These are phyloP conservation scores for Acanthamoeba royreba DNA, from an alignment of 208 protist species.

Conservation along the genomic window DNA sequence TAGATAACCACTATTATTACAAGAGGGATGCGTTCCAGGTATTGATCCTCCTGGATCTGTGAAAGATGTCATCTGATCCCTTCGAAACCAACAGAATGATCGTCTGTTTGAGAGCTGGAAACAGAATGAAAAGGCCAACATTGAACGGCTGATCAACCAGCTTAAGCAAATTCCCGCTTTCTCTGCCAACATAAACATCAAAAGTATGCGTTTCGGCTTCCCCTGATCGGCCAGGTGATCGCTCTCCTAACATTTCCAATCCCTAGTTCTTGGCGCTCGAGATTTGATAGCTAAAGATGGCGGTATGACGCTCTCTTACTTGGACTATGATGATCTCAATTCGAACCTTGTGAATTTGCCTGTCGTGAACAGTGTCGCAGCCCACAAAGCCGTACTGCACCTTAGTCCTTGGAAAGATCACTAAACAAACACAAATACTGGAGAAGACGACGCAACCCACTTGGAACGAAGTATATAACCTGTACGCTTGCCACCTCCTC, in stretches of 20 bases:
- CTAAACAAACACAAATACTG: not conserved
- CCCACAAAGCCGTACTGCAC: not conserved
- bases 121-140: not conserved
- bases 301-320: not conserved
- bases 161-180: not conserved
- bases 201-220: not conserved
- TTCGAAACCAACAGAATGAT: not conserved
- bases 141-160: slow-evolving; percentile 11
- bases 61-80: not conserved
- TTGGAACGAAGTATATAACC: not conserved
- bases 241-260: not conserved
- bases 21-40: not conserved
- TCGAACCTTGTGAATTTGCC: not conserved
- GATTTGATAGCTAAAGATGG: not conserved
- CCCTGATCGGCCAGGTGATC: not conserved
- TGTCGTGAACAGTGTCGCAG: not conserved
- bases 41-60: not conserved
- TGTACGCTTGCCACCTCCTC: not conserved
- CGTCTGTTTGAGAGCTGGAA: slow-evolving; percentile 1
- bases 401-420: not conserved
- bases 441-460: not conserved
- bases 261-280: not conserved
- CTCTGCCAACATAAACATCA: not conserved
- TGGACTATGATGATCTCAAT: not conserved
- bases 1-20: not conserved